Conservation (phyloP, 257 asterid species). For the Datura wrightii region DNA sequence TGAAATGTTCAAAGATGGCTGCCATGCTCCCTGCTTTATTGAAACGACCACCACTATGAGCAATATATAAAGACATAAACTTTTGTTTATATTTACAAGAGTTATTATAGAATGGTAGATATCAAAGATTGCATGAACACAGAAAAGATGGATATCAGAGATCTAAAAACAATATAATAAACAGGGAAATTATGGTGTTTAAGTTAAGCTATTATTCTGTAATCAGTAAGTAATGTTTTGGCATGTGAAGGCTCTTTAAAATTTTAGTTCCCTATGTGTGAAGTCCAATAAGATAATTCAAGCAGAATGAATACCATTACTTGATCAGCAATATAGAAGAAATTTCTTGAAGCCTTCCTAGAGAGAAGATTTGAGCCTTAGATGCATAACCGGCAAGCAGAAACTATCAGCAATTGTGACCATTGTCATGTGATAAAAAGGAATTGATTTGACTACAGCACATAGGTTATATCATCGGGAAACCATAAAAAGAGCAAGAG, state of each 20-base stretch:
- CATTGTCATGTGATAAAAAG: slow-evolving; percentile 18
- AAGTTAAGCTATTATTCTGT: background rate
- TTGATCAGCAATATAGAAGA: background rate
- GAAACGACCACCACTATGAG: slow-evolving; percentile 31
- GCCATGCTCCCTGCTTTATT: slow-evolving; percentile 82
- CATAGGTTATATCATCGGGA: background rate
- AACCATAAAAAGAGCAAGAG: slow-evolving; percentile 6
- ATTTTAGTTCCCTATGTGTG: background rate
- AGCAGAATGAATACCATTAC: slow-evolving; percentile 5
- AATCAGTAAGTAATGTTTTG: background rate
- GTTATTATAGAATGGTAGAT: slow-evolving; percentile 17
- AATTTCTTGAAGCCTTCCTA: background rate
- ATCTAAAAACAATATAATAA: background rate
- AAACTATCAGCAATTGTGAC: slow-evolving; percentile 16
- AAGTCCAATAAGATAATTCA: slow-evolving; percentile 11
- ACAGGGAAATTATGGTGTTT: background rate
- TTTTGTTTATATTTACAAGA: background rate
- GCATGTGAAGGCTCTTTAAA: slow-evolving; percentile 2
- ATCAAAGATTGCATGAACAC: slow-evolving; percentile 8
- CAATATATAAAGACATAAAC: background rate
- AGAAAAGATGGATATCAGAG: background rate
- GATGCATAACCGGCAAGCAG: slow-evolving; percentile 19
- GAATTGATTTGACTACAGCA: background rate
- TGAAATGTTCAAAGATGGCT: slow-evolving; percentile 89
- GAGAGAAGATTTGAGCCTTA: slow-evolving; percentile 9